Base-by-base conservation (phyloP, 495 filamentous ascomycete species). In the Aspergillus diversus region DNA sequence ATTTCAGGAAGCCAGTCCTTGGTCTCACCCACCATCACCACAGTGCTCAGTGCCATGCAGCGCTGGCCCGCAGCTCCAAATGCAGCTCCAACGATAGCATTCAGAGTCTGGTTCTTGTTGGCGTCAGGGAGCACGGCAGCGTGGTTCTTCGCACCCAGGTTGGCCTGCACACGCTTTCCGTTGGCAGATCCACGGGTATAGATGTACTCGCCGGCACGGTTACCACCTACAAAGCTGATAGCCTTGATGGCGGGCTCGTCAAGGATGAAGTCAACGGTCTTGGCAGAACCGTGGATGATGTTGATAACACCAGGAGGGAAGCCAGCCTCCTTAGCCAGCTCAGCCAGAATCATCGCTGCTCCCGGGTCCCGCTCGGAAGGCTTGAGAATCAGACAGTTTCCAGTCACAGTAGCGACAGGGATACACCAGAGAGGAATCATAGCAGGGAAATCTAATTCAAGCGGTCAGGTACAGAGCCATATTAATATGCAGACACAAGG, bases 371-470 rank as follows among this genome's bases (percentile, higher is more conserved):
- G 91, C 81, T 99, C 95, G 0, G 95, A 99, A 5, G 95, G 95
- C 85, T 99, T 99, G 60, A 99, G 77, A 68, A 99, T 87, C 63
- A 98, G 78, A 33, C 91, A 95, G 81, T 99, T 99, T 54, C 95
- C 96, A 11, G 92, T 96, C 3, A 96, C 86, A 12, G 93, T 97
- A 46, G 95, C 96, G 71, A 98, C 87, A 17, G 95, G 96, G 59
- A 98, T 96, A 57, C 85, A 96, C 95, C 95, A 99, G 8, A 99
- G 82, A 17, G 95, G 95, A 77, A 99, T 99, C 95, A 99, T 99
- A 66, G 95, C 95, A 47, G 95, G 95, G 81, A 99, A 99, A 81
- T 99, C 64, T 63, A 27, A 35, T 51, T 42, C 27, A 55, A 27
- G 21, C 21, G 21, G 21, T 43, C 42, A 33, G 31, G 5, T 21